Conservation (phyloP, 192 early-diverging fungal species). For the Physocladia obscura region DNA sequence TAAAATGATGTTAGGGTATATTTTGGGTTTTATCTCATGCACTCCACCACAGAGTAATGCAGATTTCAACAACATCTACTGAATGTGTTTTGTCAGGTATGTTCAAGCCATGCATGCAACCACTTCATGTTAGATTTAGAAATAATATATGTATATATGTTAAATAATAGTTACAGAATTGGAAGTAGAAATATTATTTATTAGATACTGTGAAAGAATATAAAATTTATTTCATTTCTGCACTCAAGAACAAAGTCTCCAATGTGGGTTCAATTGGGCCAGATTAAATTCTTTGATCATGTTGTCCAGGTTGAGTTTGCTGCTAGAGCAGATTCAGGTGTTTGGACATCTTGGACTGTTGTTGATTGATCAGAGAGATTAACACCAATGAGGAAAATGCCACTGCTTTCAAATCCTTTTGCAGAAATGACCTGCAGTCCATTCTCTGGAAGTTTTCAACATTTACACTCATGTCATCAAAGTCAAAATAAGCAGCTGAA, state of each 20-base stretch:
- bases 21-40: too few species aligned
- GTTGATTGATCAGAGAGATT: not conserved
- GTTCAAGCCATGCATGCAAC: too few species aligned
- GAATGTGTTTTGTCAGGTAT: too few species aligned
- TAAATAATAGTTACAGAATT: too few species aligned
- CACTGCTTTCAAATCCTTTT: not conserved
- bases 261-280: not conserved
- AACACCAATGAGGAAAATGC: not conserved
- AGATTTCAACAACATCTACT: too few species aligned
- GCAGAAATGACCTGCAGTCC: not conserved
- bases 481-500: not conserved
- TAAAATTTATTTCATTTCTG: too few species aligned
- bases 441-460: not conserved
- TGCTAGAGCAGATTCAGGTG: not conserved
- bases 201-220: too few species aligned
- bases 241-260: slow-evolving; percentile 5
- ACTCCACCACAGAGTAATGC: too few species aligned
- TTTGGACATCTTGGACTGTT: not conserved
- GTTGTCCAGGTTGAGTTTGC: not conserved
- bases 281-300: not conserved
- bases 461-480: not conserved
- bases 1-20: too few species aligned
- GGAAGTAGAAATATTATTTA: too few species aligned
- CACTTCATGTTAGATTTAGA: too few species aligned
- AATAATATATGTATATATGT: too few species aligned